These are phyloP conservation scores for Selenicereus undatus DNA, from an alignment of 148 eudicot genomes.

Conservation along the genomic window DNA sequence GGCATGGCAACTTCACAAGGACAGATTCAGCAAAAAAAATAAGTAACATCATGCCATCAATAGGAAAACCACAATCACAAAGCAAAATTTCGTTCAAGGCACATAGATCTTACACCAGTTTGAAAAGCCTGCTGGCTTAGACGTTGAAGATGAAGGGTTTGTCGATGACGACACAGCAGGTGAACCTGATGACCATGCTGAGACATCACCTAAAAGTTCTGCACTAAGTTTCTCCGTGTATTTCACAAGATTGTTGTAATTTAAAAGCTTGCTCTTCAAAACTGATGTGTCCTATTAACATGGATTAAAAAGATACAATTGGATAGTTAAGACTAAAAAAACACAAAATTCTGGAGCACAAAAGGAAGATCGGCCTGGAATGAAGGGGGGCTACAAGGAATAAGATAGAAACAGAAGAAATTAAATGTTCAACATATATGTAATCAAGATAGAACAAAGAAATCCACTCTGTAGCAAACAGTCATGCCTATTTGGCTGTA, in stretches of 20 bases:
- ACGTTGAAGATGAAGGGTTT: slow-evolving; percentile 55
- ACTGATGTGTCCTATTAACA: slow-evolving; percentile 64
- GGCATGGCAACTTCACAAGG: background rate
- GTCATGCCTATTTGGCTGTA: too few relatives aligned
- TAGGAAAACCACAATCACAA: background rate
- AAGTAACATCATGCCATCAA: background rate
- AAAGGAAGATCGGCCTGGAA: background rate
- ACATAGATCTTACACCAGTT: slow-evolving; percentile 51
- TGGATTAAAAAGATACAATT: background rate
- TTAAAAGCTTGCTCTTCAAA: slow-evolving; percentile 64
- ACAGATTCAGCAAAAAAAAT: background rate
- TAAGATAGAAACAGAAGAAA: background rate
- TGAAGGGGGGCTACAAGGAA: background rate
- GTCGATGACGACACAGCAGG: slow-evolving; percentile 32
- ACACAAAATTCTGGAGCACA: background rate
- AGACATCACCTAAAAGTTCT: slow-evolving; percentile 43
- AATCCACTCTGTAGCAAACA: background rate
- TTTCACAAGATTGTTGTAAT: slow-evolving; percentile 55
- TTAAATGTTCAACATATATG: background rate
- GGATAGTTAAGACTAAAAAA: background rate
- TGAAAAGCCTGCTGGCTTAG: slow-evolving; percentile 51
- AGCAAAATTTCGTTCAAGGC: slow-evolving; percentile 10
- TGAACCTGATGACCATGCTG: slow-evolving; percentile 46
- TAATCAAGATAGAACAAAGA: background rate
- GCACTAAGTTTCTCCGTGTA: slow-evolving; percentile 54